A percentile compares a stretch with the other conserved stretches of the same genome.
phyloP scores from a whole-genome alignment of 192 early-diverging fungal genomes.

The Entomortierella chlamydospora region DNA sequence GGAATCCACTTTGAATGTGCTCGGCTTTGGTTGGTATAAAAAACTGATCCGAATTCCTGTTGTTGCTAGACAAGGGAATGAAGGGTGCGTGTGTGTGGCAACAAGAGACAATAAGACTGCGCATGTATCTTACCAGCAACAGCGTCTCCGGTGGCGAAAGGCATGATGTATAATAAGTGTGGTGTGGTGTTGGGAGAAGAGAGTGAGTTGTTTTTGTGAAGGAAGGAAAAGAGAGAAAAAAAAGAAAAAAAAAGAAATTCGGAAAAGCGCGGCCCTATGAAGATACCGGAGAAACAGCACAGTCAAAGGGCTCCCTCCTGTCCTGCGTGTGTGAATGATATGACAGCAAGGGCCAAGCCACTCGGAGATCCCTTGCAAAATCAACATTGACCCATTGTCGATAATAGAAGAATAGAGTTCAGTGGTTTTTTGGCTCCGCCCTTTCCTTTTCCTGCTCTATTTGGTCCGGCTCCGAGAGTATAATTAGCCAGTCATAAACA shows the following conservation, averaged over 20 bases:
- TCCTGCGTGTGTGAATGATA: too few species aligned
- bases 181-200: background rate
- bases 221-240: slow-evolving; percentile 2
- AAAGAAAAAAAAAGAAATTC: slow-evolving; percentile 3
- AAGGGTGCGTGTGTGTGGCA: too few species aligned
- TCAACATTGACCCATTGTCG: background rate
- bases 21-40: too few species aligned
- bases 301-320: too few species aligned
- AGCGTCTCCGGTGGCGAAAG: slow-evolving; percentile 30
- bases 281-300: background rate
- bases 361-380: slow-evolving; percentile 10
- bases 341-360: slow-evolving; percentile 23
- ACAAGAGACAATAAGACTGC: background rate
- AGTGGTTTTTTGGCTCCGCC: too few species aligned
- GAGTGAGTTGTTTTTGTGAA: too few species aligned
- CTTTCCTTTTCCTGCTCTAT: background rate
- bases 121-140: slow-evolving; percentile 53
- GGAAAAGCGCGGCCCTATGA: background rate
- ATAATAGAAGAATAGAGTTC: too few species aligned
- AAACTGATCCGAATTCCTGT: background rate
- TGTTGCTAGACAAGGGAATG: background rate
- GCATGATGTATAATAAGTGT: slow-evolving; percentile 28
- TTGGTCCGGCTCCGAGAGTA: background rate
- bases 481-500: background rate
- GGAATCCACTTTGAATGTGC: background rate